Base-by-base conservation (phyloP, 2,329 filamentous ascomycete species). In the Pestalotiopsis sp. region DNA sequence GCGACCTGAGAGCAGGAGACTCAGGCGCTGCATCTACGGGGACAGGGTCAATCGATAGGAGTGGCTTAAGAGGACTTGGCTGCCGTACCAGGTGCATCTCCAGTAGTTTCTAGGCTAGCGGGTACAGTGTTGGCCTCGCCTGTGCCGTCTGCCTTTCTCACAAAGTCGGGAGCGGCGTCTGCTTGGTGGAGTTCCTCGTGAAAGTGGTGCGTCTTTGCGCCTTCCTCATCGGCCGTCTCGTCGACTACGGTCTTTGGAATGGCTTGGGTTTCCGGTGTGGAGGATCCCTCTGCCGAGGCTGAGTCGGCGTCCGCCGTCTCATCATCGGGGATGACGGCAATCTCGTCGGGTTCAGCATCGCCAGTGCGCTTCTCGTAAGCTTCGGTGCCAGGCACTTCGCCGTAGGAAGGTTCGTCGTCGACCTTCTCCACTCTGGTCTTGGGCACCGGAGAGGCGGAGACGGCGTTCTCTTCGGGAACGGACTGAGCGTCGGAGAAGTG, bases 401-500 rank as follows among this genome's bases (percentile, higher is more conserved):
- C 89, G 73, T 90, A 85, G 56, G 87, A 85, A 14, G 85, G 83
- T 75, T 86, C 83, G 72, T 88, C 82, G 75, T 88, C 85, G 68
- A 90, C 82, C 79, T 85, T 88, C 75, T 90, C 87, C 41, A 90
- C 84, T 66, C 87, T 80, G 27, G 87, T 89, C 70, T 82, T 85
- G n/a, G 88, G 89, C 66, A 90, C 85, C 23, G 88, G 86, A 14
- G 86, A 87, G 70, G 76, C 79, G 56, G 78, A 75, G 5, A 78
- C 80, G 9, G 80, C 82, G 76, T 79, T 86, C 52, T 72, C 71
- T 12, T 64, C 72, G 74, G 79, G 68, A 76, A 82, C 68, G 27
- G 88, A 90, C 67, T 87, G 87, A 41, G 90, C 90, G 77, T 92
- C 90, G 64, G 88, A 91, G 78, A 91, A 92, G 80, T 92, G 90